Percentiles rank a stretch among this genome's conserved stretches.
Evolutionary conservation across 306 rosid species (phyloP).

Genomic region (Biancaea sappan): DNA sequence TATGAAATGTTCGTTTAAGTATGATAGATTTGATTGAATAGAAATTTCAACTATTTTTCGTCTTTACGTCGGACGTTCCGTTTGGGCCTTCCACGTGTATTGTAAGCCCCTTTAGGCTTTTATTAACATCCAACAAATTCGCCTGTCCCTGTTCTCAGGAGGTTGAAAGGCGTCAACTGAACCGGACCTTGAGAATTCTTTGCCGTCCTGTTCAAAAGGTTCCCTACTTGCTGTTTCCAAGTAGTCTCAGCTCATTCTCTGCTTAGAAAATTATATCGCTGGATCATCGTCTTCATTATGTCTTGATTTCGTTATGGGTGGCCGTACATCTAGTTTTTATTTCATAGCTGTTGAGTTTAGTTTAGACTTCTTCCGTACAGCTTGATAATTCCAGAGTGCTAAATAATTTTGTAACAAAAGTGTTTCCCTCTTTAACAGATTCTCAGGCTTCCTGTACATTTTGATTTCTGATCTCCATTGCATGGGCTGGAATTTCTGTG

Average conservation of each 20-base stretch:
- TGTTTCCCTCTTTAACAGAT: neutral
- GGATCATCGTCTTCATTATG: neutral
- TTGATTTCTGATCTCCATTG: neutral
- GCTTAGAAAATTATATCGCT: neutral
- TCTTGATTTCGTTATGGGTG: neutral
- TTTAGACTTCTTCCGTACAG: neutral
- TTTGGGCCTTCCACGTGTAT: neutral
- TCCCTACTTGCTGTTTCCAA: neutral
- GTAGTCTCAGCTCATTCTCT: neutral
- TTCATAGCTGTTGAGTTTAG: neutral
- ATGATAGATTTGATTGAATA: too few species aligned
- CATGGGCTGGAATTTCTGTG: neutral
- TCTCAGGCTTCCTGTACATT: neutral
- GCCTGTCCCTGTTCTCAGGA: neutral
- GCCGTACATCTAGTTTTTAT: neutral
- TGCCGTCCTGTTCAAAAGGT: slow-evolving; percentile 13
- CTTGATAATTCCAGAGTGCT: slow-evolving; percentile 14
- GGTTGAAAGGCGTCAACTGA: neutral
- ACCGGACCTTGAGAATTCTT: neutral
- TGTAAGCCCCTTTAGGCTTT: neutral
- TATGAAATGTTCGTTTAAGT: too few species aligned
- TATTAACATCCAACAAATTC: too few species aligned
- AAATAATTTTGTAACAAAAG: neutral
- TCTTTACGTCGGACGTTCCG: too few species aligned
- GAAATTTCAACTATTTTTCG: neutral